phyloP scores from a whole-genome alignment of 352 stramenopile species.

The Globisporangium emineosum region DNA sequence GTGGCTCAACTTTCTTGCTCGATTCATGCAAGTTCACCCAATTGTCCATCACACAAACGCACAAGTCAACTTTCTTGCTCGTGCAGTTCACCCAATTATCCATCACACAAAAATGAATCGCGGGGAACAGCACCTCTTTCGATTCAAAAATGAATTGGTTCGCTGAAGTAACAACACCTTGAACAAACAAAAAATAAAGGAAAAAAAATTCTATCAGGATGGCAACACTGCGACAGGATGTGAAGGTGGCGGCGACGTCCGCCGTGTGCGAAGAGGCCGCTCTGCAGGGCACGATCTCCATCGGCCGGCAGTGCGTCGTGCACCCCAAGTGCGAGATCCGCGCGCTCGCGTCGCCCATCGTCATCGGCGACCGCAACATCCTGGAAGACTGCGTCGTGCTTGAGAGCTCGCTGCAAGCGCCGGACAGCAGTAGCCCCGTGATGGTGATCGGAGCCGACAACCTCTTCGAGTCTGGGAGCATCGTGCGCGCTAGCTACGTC shows the following conservation, averaged over 20 bases:
- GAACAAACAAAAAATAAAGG: neutral
- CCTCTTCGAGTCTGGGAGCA: conserved; percentile 76
- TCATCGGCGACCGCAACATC: conserved; percentile 68
- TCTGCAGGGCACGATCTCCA: conserved; percentile 34
- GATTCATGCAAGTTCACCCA: too few species aligned
- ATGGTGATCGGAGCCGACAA: conserved; percentile 67
- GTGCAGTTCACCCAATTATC: too few species aligned
- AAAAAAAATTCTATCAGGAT: neutral
- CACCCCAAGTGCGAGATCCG: conserved; percentile 44
- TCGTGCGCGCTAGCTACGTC: conserved; percentile 51
- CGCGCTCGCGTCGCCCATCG: conserved; percentile 34
- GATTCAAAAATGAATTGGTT: neutral
- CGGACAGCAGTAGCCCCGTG: conserved; percentile 12
- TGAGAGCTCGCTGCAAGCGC: conserved; percentile 17
- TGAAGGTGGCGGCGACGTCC: conserved; percentile 28
- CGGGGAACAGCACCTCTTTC: too few species aligned
- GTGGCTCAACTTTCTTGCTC: too few species aligned
- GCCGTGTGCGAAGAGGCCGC: conserved; percentile 52
- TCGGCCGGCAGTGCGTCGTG: conserved; percentile 43
- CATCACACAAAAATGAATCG: too few species aligned
- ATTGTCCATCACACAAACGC: too few species aligned
- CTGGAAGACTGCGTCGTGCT: conserved; percentile 63
- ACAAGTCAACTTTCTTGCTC: too few species aligned
- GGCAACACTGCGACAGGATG: neutral
- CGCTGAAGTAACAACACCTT: neutral